Conservation (phyloP, 164 flowering plant species). For the Vitis cinerea region DNA sequence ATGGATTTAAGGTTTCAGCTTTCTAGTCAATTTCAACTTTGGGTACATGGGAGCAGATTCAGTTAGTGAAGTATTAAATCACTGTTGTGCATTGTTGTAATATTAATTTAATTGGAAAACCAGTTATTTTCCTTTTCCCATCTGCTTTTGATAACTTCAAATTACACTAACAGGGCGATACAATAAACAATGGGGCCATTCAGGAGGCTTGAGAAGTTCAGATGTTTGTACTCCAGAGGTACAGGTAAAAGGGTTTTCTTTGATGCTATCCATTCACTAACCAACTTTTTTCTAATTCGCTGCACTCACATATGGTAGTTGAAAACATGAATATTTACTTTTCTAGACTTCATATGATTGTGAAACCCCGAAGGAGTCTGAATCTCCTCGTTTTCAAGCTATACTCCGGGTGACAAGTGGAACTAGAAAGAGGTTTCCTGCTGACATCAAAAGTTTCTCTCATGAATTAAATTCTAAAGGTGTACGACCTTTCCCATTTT, state of each 20-base stretch:
- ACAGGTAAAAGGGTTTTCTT: constrained; percentile 21
- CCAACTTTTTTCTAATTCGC: not conserved
- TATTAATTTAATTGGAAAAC: too few relatives aligned
- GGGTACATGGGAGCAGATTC: too few relatives aligned
- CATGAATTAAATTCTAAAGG: constrained; percentile 99
- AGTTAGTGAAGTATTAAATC: too few relatives aligned
- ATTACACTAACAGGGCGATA: constrained; percentile 38
- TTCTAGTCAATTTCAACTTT: too few relatives aligned
- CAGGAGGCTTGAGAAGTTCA: constrained; percentile 63
- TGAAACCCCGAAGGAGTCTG: constrained; percentile 98
- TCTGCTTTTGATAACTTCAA: constrained; percentile 4
- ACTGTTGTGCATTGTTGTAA: too few relatives aligned
- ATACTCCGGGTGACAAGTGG: constrained; percentile 95
- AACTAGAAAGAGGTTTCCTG: constrained; percentile 85
- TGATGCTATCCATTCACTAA: constrained; percentile 6
- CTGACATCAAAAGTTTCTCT: constrained; percentile 95
- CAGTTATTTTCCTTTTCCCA: not conserved
- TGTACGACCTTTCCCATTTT: constrained; percentile 94
- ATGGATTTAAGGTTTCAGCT: too few relatives aligned
- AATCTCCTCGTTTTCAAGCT: constrained; percentile 99
- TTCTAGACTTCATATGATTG: constrained; percentile 70
- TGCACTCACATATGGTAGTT: constrained; percentile 5
- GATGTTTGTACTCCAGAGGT: constrained; percentile 79
- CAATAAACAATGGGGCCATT: constrained; percentile 46
- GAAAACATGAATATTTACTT: constrained; percentile 6